Evolutionary conservation across 202 grass and related monocot genomes (phyloP).

Genomic region (Brachypodium distachyon): DNA sequence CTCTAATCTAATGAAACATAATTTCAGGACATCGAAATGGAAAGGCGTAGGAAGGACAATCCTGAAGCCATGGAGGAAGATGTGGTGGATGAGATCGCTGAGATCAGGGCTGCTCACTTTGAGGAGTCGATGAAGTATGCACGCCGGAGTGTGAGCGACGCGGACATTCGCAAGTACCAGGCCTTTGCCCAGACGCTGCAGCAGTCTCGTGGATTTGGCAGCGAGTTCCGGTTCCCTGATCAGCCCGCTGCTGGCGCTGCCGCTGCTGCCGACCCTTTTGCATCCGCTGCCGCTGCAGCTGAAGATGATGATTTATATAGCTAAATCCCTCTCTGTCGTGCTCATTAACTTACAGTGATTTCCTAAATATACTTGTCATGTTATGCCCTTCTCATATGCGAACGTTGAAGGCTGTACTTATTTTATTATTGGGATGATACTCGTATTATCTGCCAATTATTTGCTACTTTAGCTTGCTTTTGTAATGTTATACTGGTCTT

Average conservation of each 20-base stretch:
- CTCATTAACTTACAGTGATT: not conserved
- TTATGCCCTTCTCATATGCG: not conserved
- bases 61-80: constrained; percentile 64
- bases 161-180: constrained; percentile 91
- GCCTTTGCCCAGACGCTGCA: constrained; percentile 91
- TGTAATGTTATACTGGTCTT: too few relatives aligned
- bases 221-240: constrained; percentile 74
- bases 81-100: constrained; percentile 35
- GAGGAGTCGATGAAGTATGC: constrained; percentile 66
- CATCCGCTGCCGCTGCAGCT: constrained; percentile 7
- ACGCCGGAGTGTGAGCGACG: constrained; percentile 57
- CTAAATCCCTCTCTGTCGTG: constrained; percentile 3
- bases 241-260: constrained; percentile 22
- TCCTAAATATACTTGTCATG: not conserved
- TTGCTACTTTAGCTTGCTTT: too few relatives aligned
- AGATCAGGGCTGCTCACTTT: constrained; percentile 54
- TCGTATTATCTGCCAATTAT: not conserved
- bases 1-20: not conserved
- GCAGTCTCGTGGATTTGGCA: constrained; percentile 72
- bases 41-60: constrained; percentile 31
- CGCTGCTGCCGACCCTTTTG: constrained; percentile 30
- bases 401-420: too few relatives aligned
- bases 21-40: constrained; percentile 53
- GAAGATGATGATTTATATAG: constrained; percentile 64
- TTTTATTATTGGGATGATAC: not conserved